phyloP scores from a whole-genome alignment of 495 filamentous ascomycete species.

The Echria macrotheca region DNA sequence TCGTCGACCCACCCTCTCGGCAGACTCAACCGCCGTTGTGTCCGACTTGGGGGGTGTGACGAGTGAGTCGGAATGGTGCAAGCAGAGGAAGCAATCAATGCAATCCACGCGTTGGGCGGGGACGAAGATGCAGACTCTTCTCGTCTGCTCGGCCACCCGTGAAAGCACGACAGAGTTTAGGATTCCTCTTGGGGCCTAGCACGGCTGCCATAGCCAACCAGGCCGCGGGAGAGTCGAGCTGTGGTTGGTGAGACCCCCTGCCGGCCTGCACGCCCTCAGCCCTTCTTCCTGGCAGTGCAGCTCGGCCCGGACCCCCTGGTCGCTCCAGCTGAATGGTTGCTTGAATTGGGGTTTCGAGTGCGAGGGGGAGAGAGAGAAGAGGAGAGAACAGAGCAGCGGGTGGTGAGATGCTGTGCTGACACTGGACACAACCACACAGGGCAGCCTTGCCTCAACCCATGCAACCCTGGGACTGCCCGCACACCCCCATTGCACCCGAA shows the following conservation, averaged over 20 bases:
- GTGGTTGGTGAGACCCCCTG: conserved; percentile 5
- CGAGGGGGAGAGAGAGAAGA: conserved; percentile 4
- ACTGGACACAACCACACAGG: no score
- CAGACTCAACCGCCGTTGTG: no score
- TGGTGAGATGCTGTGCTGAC: background rate
- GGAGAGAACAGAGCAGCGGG: background rate
- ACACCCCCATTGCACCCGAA: no score
- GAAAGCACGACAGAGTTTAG: background rate
- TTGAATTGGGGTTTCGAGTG: conserved; percentile 4
- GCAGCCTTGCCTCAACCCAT: conserved; percentile 9
- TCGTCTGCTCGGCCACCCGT: no score
- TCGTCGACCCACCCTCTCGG: no score
- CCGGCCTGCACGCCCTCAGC: conserved; percentile 5
- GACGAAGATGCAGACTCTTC: background rate
- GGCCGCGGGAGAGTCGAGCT: background rate
- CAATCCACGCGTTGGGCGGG: background rate
- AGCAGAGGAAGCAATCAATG: background rate
- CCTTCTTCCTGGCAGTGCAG: conserved; percentile 8
- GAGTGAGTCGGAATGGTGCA: no score
- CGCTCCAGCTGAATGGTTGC: background rate
- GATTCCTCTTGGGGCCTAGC: conserved; percentile 2
- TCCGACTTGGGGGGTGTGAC: no score
- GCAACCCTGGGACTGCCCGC: no score
- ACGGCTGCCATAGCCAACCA: conserved; percentile 3
- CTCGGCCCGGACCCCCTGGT: conserved; percentile 3